phyloP scores from a whole-genome alignment of 1,139 yeast genomes.

The Suhomyces coccinellae region DNA sequence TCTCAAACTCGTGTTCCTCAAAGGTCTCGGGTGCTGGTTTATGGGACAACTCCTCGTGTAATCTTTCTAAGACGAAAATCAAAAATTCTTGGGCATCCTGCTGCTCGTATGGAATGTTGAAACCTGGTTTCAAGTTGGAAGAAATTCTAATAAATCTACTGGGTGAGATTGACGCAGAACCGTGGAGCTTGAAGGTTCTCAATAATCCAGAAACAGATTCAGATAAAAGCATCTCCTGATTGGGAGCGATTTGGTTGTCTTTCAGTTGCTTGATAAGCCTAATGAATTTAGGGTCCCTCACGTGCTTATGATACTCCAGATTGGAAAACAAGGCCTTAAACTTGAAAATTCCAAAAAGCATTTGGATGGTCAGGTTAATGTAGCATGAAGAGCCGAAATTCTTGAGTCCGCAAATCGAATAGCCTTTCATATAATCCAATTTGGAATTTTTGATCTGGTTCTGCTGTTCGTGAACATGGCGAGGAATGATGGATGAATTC shows the following conservation, averaged over 20 bases:
- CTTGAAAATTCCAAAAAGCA: constrained; percentile 54
- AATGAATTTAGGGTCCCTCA: constrained; percentile 34
- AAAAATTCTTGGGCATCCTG: constrained; percentile 80
- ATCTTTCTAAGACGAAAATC: constrained; percentile 60
- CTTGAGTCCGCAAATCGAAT: constrained; percentile 61
- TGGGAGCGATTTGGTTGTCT: constrained; percentile 21
- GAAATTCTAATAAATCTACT: constrained; percentile 59
- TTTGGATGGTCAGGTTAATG: constrained; percentile 67
- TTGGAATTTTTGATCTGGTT: constrained; percentile 25
- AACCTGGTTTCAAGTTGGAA: constrained; percentile 58
- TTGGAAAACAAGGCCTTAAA: constrained; percentile 44
- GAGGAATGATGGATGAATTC: constrained; percentile 17
- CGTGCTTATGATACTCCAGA: constrained; percentile 42
- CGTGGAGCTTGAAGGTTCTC: constrained; percentile 50
- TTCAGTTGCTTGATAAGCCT: constrained; percentile 24
- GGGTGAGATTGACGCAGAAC: constrained; percentile 65
- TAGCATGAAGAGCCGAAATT: constrained; percentile 76
- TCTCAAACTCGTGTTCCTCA: constrained; percentile 23
- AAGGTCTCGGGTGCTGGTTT: constrained; percentile 23
- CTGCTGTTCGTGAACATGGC: constrained; percentile 20
- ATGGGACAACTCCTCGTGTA: constrained; percentile 63
- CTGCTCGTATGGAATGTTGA: constrained; percentile 68
- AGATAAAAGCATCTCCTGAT: constrained; percentile 37
- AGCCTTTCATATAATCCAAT: constrained; percentile 40
- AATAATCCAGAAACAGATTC: constrained; percentile 48